A percentile compares a stretch with the other conserved stretches of the same genome.
Evolutionary conservation across 345 rosid species (phyloP).

Genomic region (Rhizophora apiculata): DNA sequence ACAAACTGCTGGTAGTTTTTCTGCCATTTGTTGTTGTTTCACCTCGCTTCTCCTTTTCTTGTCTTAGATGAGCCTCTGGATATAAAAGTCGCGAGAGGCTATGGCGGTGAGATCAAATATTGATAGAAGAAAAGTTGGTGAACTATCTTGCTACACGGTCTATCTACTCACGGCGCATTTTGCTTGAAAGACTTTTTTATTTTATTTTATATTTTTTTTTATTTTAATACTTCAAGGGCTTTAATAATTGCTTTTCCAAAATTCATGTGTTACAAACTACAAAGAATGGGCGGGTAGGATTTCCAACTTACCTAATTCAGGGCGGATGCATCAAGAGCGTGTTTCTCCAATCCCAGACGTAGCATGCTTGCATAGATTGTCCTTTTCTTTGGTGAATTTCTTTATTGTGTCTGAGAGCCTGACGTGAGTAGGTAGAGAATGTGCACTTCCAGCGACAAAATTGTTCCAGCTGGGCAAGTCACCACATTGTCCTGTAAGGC

Average conservation of each 20-base stretch:
- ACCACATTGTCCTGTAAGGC: no score
- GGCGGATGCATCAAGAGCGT: no score
- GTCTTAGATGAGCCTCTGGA: not conserved
- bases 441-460: no score
- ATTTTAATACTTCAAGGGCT: not conserved
- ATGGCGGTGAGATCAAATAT: conserved; percentile 17
- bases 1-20: conserved; percentile 47
- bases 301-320: no score
- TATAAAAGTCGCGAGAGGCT: conserved; percentile 22
- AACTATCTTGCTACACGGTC: conserved; percentile 52
- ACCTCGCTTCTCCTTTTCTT: not conserved
- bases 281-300: no score
- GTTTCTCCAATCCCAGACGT: no score
- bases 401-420: no score
- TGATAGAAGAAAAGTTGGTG: conserved; percentile 57
- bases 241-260: not conserved
- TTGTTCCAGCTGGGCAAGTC: no score
- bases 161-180: conserved; percentile 46
- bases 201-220: not conserved
- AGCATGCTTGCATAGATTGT: no score
- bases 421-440: no score
- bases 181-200: not conserved
- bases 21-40: conserved; percentile 28
- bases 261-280: not conserved
- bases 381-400: no score